Conservation (phyloP, 208 protist species). For the Trypanosomatidae sp. region DNA sequence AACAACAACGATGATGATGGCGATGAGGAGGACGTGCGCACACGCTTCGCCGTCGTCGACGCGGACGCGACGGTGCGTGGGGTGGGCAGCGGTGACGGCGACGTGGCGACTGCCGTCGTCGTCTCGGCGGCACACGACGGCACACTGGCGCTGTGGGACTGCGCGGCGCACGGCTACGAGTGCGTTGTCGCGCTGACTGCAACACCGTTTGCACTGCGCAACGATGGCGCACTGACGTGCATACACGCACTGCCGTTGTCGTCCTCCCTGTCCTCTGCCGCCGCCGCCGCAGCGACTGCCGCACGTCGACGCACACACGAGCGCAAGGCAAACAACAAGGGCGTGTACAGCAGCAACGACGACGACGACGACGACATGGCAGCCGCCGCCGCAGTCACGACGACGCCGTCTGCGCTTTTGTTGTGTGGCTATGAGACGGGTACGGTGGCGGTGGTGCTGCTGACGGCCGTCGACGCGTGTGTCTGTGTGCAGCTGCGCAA, state of each 20-base stretch:
- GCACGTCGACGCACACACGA: neutral
- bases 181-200: conserved; percentile 33
- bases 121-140: conserved; percentile 68
- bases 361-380: conserved; percentile 2
- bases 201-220: neutral
- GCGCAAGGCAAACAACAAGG: neutral
- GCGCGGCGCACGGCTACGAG: conserved; percentile 52
- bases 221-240: conserved; percentile 11
- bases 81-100: too few species aligned
- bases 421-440: conserved; percentile 50
- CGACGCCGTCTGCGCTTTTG: conserved; percentile 13
- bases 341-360: conserved; percentile 2
- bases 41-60: neutral
- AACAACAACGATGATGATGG: neutral
- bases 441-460: conserved; percentile 25
- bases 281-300: conserved; percentile 2
- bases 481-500: too few species aligned
- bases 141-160: conserved; percentile 68
- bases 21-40: neutral
- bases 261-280: too few species aligned
- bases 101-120: conserved; percentile 22
- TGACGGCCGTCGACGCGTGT: too few species aligned
- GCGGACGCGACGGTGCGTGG: neutral
- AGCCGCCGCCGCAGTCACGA: too few species aligned
- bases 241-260: conserved; percentile 1